Conservation (phyloP, 2,329 filamentous ascomycete genomes). For the Cytospora piceicola region DNA sequence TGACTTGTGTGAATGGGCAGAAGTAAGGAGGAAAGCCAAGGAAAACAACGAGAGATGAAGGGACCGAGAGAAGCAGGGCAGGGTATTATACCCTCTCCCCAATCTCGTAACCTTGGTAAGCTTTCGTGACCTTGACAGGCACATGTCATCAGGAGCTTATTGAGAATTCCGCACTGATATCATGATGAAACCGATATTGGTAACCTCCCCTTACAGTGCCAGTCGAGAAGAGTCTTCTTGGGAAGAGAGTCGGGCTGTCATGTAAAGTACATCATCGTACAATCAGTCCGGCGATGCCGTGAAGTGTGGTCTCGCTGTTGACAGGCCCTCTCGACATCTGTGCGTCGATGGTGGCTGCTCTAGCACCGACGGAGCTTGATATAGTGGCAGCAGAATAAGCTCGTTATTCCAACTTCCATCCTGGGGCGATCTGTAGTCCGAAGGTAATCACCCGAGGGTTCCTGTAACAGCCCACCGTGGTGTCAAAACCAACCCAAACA, state of each 20-base stretch:
- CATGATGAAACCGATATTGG: constrained; percentile 4
- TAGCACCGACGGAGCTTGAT: background rate
- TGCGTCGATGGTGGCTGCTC: constrained; percentile 11
- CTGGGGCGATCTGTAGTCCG: background rate
- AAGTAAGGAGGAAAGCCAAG: background rate
- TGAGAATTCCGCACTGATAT: constrained; percentile 7
- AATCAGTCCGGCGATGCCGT: background rate
- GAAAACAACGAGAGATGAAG: background rate
- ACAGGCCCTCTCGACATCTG: constrained; percentile 2
- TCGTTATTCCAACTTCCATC: background rate
- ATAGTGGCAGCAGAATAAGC: background rate
- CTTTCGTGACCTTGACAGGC: background rate
- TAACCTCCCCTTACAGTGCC: background rate
- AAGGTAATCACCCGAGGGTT: background rate
- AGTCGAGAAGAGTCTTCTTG: background rate
- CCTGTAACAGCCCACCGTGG: no score
- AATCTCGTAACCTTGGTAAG: background rate
- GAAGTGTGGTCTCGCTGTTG: background rate
- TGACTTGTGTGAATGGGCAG: constrained; percentile 1
- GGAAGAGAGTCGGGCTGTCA: background rate
- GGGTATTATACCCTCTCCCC: constrained; percentile 7
- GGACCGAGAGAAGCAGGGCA: background rate
- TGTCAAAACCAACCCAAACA: no score
- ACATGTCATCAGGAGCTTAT: constrained; percentile 10
- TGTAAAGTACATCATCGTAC: constrained; percentile 5